Conservation (phyloP, 2,329 filamentous ascomycete species). For the Phymatotrichopsis omnivora region DNA sequence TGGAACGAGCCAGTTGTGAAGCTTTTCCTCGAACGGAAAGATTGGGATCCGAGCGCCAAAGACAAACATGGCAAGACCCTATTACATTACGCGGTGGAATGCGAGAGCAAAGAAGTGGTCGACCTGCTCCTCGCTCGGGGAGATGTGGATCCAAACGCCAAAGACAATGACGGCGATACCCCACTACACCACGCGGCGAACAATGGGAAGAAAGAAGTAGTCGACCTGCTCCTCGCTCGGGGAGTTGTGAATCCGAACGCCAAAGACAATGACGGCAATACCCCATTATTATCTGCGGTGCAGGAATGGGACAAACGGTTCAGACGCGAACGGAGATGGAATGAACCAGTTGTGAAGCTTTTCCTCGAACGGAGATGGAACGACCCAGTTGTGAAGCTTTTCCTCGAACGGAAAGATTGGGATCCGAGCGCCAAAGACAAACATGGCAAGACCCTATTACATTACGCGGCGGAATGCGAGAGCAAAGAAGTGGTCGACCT, state of each 20-base stretch:
- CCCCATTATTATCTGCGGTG: too few species aligned
- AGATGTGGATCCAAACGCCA: neutral
- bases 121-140: neutral
- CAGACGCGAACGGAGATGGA: neutral
- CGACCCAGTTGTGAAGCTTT: neutral
- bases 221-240: neutral
- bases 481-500: too few species aligned
- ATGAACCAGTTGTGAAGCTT: neutral
- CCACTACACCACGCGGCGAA: too few species aligned
- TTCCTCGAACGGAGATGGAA: neutral
- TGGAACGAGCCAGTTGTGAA: neutral
- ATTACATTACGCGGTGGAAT: neutral
- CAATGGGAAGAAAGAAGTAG: too few species aligned
- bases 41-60: neutral
- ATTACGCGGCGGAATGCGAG: too few species aligned
- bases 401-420: neutral
- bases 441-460: too few species aligned
- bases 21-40: neutral
- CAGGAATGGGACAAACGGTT: too few species aligned
- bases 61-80: constrained; percentile 1
- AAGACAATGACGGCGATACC: too few species aligned
- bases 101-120: neutral
- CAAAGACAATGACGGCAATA: neutral
- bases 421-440: too few species aligned
- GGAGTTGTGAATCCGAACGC: neutral